Conservation (phyloP, 106 monocot genomes). For the Vanilla planifolia region DNA sequence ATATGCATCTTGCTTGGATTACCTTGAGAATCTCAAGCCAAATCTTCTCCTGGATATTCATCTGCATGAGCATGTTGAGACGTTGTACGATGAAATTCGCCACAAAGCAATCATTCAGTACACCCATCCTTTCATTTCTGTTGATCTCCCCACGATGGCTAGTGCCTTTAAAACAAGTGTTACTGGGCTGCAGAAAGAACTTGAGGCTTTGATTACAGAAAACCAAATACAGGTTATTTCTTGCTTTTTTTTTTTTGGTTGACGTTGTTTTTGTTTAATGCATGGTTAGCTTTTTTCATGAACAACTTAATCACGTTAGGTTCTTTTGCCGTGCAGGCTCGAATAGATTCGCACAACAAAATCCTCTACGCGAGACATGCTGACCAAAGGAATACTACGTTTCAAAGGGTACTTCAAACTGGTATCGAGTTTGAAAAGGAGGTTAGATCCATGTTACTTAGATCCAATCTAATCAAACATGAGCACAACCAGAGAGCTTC, state of each 20-base stretch:
- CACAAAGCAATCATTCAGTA: conserved; percentile 98
- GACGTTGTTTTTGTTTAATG: too few species aligned
- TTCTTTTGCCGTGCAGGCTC: conserved; percentile 54
- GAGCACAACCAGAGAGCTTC: conserved; percentile 35
- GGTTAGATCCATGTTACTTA: conserved; percentile 69
- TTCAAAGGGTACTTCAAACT: conserved; percentile 77
- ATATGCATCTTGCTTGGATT: conserved; percentile 87
- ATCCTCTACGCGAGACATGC: conserved; percentile 92
- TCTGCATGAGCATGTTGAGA: conserved; percentile 83
- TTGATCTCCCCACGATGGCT: conserved; percentile 86
- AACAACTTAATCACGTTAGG: too few species aligned
- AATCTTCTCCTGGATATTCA: conserved; percentile 87
- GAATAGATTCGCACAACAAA: conserved; percentile 94
- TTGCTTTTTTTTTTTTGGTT: not conserved
- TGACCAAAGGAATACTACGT: conserved; percentile 87
- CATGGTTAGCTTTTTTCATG: too few species aligned
- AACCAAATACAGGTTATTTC: conserved; percentile 72
- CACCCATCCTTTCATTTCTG: conserved; percentile 91
- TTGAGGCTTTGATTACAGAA: conserved; percentile 85
- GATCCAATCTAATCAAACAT: conserved; percentile 78
- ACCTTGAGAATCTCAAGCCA: conserved; percentile 77
- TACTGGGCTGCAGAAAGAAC: conserved; percentile 79
- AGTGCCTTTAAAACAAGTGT: conserved; percentile 82
- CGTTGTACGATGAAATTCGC: conserved; percentile 77
- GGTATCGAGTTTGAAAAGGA: conserved; percentile 83